Evolutionary conservation across 768 basidiomycete genomes (phyloP).

Genomic region (Asterophora lycoperdoides): DNA sequence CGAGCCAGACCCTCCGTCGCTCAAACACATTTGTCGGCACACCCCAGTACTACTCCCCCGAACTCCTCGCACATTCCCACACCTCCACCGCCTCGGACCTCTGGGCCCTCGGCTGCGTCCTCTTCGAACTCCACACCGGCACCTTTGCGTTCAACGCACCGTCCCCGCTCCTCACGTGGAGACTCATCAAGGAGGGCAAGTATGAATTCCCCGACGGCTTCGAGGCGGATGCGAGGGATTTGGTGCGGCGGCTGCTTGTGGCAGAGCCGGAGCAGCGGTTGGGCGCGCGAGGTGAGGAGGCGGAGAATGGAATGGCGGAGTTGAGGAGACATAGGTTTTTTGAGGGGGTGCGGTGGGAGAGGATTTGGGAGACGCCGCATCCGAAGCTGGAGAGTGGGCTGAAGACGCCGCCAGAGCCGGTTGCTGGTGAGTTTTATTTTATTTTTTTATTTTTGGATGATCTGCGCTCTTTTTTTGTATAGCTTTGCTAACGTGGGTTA

Average conservation of each 20-base stretch:
- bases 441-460: not conserved
- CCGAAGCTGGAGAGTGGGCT: constrained; percentile 59
- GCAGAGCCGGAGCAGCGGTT: constrained; percentile 53
- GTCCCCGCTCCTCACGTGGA: constrained; percentile 92
- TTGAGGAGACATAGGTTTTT: constrained; percentile 61
- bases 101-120: constrained; percentile 93
- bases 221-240: constrained; percentile 73
- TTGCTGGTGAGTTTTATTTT: not conserved
- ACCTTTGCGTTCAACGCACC: constrained; percentile 87
- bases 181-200: constrained; percentile 86
- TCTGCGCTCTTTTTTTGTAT: not conserved
- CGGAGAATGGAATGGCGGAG: constrained; percentile 36
- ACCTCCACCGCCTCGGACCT: constrained; percentile 57
- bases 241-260: constrained; percentile 77
- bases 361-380: constrained; percentile 59
- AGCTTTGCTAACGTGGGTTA: not conserved
- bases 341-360: constrained; percentile 51
- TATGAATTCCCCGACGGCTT: constrained; percentile 87
- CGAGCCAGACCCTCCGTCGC: constrained; percentile 31
- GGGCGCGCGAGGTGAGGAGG: constrained; percentile 46
- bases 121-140: constrained; percentile 91
- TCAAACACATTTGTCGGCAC: constrained; percentile 78
- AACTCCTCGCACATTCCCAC: constrained; percentile 69
- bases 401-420: constrained; percentile 6
- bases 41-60: constrained; percentile 86